Percentiles rank a stretch among this genome's conserved stretches.
These are phyloP conservation scores for Podila epicladia DNA, from an alignment of 192 early-diverging fungal species.

Conservation along the genomic window DNA sequence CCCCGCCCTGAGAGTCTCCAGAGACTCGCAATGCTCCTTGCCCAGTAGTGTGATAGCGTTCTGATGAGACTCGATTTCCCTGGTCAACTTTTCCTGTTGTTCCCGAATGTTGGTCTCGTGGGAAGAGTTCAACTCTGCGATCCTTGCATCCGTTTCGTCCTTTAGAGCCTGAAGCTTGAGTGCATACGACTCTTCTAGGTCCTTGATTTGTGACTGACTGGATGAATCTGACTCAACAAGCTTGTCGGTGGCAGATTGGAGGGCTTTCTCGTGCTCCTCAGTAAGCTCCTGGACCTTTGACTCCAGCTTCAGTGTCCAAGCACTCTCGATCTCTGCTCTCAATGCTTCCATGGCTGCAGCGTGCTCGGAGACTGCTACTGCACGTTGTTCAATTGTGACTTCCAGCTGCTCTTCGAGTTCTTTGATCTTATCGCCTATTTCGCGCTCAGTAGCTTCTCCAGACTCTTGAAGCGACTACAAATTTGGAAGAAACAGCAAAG, in stretches of 20 bases:
- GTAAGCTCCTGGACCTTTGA: constrained; percentile 15
- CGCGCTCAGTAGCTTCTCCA: constrained; percentile 20
- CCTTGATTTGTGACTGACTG: constrained; percentile 20
- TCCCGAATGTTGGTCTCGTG: constrained; percentile 26
- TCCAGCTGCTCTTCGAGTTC: constrained; percentile 24
- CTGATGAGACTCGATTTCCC: constrained; percentile 1
- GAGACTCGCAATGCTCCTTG: constrained; percentile 2
- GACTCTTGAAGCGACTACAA: constrained; percentile 29
- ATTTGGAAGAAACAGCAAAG: background rate
- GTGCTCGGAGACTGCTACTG: constrained; percentile 10
- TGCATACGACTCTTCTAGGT: constrained; percentile 20
- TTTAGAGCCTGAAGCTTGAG: constrained; percentile 33
- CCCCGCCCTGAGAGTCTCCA: background rate
- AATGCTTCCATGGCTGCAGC: constrained; percentile 14
- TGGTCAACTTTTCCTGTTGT: constrained; percentile 20
- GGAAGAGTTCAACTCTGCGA: constrained; percentile 7
- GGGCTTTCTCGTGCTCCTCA: constrained; percentile 9
- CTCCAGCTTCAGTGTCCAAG: constrained; percentile 29
- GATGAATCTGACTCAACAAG: background rate
- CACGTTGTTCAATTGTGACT: background rate
- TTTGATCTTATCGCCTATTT: constrained; percentile 13
- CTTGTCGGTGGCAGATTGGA: constrained; percentile 8
- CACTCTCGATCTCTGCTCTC: constrained; percentile 24
- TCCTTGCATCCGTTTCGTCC: constrained; percentile 12
- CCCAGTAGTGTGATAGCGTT: background rate